Base-by-base conservation (phyloP, 345 rosid species). In the Lenwebbia sp. region DNA sequence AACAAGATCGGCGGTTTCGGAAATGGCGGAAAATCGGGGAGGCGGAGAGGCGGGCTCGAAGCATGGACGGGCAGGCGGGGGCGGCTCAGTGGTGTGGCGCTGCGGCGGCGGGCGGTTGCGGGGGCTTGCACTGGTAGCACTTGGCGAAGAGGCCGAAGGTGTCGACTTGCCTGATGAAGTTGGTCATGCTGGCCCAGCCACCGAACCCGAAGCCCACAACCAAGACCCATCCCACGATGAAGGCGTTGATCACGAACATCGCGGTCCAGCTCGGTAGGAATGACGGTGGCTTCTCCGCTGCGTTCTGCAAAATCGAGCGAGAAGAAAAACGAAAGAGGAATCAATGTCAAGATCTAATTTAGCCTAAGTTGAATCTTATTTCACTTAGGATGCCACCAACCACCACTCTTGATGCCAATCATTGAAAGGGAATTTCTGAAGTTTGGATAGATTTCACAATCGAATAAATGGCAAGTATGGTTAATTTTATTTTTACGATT, bases 141-240 rank as follows among this genome's bases (percentile, higher is more conserved):
- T 95, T 98, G 3, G 99, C 98, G 25, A 98, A 98, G 74, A 98
- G 96, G 25, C 99, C 99, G 87, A 98, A 98, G 4, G 97, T 92
- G 85, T 98, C 96, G 0, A 98, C 92, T 91, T 98, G 99, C 86
- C 83, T 92, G 14, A 98, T 92, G 86, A 98, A 98, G 88, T 98
- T 96, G 90, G 96, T 94, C 82, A 98, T 85, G 91, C 99, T 98
- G 9, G 99, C 99, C 99, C 99, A 98, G 83, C 99, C 99, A 28
- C 99, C 99, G 65, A 96, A 96, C 88, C 99, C 99, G 5, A 98
- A 98, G 10, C 99, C 99, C 3, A 98, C 95, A 12, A 98, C 92
- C 1, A 96, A 44, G 44, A 96, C 93, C 99, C 99, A 98, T 56
- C 93, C 85, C 85, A 93, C 98, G 25, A 96, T 47, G n/a, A 98